Evolutionary conservation across 352 stramenopile genomes (phyloP), one percentile per base, ranked within the genome.

Genomic region (Phytopythium litorale): DNA sequence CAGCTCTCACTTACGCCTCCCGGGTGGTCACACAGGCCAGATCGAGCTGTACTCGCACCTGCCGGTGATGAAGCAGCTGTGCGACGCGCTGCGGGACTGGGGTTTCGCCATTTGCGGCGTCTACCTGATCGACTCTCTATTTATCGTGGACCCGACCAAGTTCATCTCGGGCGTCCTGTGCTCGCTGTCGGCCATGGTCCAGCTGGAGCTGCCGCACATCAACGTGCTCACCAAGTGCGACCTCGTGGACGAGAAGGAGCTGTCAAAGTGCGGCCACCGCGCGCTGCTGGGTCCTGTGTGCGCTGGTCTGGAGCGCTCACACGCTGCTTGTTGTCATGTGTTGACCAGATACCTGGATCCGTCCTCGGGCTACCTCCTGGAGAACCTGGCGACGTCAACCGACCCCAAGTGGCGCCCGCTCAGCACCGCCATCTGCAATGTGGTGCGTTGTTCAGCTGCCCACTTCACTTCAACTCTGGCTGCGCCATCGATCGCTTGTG

Each of bases 121-220:
- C 35, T 96, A 97, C 67, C 73, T 96, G 71, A 97, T 98, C 66
- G 89, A 97, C 66, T 94, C 89, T 19, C 79, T 96, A 80, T 98
- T 97, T 85, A 96, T 97, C 65, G 86, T 91, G 33, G 96, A 99
- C 72, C 91, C 97, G 54, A 93, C 90, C 49, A 99, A 99, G 79
- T 99, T 99, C 77, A 97, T 99, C 58, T 98, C 97, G 15, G 97
- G 96, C 16, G 87, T 98, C 33, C 87, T 99, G 43, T 89, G 98
- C 57, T 98, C 91, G 49, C 87, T 99, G 7, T 98, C 96, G 58
- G 92, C 97, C 19, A 99, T 99, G 97, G 82, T 99, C 18, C 94
- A 98, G 60, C 82, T 99, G n/a, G 97, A 99, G 67, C 84, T 99
- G 33, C 97, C 98, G 16, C 87, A 97, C 65, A 91, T 98, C 35